These are phyloP conservation scores for Marasmius oreades DNA, from an alignment of 1,284 basidiomycete genomes.

Conservation along the genomic window DNA sequence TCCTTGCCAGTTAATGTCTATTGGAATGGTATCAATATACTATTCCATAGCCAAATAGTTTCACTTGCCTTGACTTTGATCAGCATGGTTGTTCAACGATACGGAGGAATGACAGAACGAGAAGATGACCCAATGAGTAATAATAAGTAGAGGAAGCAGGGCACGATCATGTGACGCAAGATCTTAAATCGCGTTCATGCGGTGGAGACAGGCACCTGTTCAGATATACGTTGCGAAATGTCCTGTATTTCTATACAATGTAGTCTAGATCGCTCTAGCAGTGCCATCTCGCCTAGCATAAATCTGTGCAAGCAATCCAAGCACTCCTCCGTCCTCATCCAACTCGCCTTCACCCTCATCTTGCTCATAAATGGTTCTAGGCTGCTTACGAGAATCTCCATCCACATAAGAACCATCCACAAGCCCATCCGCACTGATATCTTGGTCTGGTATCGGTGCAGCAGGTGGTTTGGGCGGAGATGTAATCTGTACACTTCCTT, in stretches of 20 bases:
- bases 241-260: no score
- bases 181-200: no score
- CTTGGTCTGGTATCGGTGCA: conserved; percentile 37
- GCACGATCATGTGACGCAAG: conserved; percentile 2
- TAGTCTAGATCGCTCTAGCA: conserved; percentile 40
- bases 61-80: conserved; percentile 77
- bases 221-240: no score
- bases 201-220: no score
- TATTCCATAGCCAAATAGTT: conserved; percentile 10
- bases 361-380: conserved; percentile 38
- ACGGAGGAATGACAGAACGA: conserved; percentile 1
- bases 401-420: conserved; percentile 74
- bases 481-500: conserved; percentile 40
- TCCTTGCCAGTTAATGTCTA: conserved; percentile 93
- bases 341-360: conserved; percentile 56
- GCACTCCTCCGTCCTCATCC: conserved; percentile 67
- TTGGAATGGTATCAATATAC: conserved; percentile 11
- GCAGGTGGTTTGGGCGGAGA: background rate
- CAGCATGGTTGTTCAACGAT: conserved; percentile 46
- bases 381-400: conserved; percentile 35
- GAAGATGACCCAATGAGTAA: background rate
- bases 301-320: conserved; percentile 75
- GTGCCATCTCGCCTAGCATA: conserved; percentile 64
- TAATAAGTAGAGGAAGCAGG: background rate
- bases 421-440: conserved; percentile 48